Base-by-base conservation (phyloP, 345 rosid species). In the Populus pruinosa region DNA sequence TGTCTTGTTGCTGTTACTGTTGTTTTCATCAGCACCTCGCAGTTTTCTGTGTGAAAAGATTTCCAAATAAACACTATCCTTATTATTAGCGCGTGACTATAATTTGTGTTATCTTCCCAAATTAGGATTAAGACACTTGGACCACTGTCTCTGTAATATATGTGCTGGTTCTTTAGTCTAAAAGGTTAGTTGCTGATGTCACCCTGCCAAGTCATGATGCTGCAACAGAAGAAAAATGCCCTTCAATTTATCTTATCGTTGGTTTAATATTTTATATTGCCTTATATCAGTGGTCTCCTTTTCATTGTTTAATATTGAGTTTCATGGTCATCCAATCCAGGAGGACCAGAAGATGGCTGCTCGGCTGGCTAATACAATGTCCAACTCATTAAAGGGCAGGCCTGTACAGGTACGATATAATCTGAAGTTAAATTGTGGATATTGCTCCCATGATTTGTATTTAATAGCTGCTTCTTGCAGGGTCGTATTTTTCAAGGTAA, bases 371-470 rank as follows among this genome's bases (percentile, higher is more conserved):
- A 90, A 82, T 81, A 88, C 89, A 73, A 85, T 90, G 90, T 86
- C 82, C 76, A 96, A 94, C 88, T 91, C 96, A 16, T 83, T 96
- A 50, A 96, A 94, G 85, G 97, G 98, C 53, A 91, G 93, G 86
- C 97, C 98, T 50, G 91, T 90, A 83, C 97, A 89, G 98, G 99
- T 96, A 88, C 74, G 72, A 68, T 78, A 67, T 80, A 67, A 73
- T 71, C 67, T 77, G 66, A 50, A 71, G 38, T 73, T 33, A 64
- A 67, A 16, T 53, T 39, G 35, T 29, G 47, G 70, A 50, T 55
- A 16, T 79, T 73, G 72, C 69, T 44, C 56, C 69, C 63, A 61
- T 67, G 78, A 67, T 38, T 72, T 70, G 81, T 61, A 70, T 71
- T 41, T 88, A 69, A 86, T 76, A 76, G 49, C 23, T 78, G 76